phyloP scores from a whole-genome alignment of 352 stramenopile genomes.

The Globisporangium paroecandrum region DNA sequence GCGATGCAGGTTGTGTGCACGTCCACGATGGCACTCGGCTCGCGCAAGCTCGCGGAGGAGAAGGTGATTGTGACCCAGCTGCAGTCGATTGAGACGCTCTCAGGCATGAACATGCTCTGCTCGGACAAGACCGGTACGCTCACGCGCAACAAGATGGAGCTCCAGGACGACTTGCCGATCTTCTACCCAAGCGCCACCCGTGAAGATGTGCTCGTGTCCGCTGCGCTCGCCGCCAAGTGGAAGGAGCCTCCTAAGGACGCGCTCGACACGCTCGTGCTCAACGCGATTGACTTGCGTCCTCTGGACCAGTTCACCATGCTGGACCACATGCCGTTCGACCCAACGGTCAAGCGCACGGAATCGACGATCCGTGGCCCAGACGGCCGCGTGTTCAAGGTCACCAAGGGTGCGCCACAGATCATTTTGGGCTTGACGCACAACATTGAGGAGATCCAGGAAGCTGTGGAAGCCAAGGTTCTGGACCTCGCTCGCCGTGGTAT shows the following conservation, averaged over 20 bases:
- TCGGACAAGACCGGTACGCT: conserved; percentile 96
- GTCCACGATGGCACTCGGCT: conserved; percentile 92
- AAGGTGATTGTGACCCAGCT: conserved; percentile 92
- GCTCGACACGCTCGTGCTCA: conserved; percentile 90
- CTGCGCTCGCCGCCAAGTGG: conserved; percentile 92
- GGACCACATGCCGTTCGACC: conserved; percentile 82
- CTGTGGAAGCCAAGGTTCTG: conserved; percentile 86
- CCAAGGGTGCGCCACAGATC: conserved; percentile 93
- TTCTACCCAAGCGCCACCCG: conserved; percentile 76
- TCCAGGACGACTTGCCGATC: conserved; percentile 90
- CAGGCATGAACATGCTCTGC: conserved; percentile 92
- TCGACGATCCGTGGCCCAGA: conserved; percentile 80
- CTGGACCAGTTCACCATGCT: conserved; percentile 84
- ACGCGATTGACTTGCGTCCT: conserved; percentile 79
- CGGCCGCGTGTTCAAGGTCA: conserved; percentile 89
- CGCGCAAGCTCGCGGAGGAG: conserved; percentile 84
- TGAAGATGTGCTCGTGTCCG: conserved; percentile 88
- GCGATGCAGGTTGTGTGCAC: conserved; percentile 92
- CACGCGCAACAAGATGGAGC: conserved; percentile 93
- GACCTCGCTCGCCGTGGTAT: conserved; percentile 87
- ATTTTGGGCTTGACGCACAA: conserved; percentile 84
- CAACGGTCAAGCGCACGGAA: conserved; percentile 90
- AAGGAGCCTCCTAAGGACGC: conserved; percentile 92
- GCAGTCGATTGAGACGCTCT: conserved; percentile 91
- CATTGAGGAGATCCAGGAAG: conserved; percentile 72